Evolutionary conservation across 192 early-diverging fungal species (phyloP).

Genomic region (Phlyctochytrium planicorne): DNA sequence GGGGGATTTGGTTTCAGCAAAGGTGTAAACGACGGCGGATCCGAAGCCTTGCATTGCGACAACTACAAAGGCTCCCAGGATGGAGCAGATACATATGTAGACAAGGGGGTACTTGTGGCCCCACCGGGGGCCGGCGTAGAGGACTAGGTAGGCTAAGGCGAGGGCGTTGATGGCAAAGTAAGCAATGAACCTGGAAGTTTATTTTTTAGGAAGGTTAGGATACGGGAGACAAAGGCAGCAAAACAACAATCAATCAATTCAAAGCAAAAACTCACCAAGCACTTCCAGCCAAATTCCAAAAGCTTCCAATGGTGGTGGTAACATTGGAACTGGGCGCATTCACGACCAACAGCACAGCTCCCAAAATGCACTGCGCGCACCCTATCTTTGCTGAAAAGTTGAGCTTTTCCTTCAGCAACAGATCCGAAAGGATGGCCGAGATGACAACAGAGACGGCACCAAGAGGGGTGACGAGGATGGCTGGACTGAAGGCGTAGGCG

Average conservation of each 20-base stretch:
- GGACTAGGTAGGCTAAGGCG: slow-evolving; percentile 43
- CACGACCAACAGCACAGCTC: slow-evolving; percentile 58
- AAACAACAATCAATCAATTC: slow-evolving; percentile 20
- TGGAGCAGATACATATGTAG: slow-evolving; percentile 54
- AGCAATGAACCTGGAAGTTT: slow-evolving; percentile 39
- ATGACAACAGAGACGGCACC: slow-evolving; percentile 90
- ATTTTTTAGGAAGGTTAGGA: neutral
- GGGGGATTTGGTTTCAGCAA: slow-evolving; percentile 37
- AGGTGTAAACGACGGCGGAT: slow-evolving; percentile 59
- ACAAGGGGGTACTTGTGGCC: slow-evolving; percentile 58
- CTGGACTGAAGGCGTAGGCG: slow-evolving; percentile 95
- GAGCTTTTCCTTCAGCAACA: slow-evolving; percentile 66
- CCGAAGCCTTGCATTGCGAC: slow-evolving; percentile 66
- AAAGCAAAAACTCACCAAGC: no score
- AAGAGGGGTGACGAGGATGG: slow-evolving; percentile 93
- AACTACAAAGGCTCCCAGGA: slow-evolving; percentile 67
- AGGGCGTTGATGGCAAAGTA: slow-evolving; percentile 52
- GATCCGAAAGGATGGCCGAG: slow-evolving; percentile 59
- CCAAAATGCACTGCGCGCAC: slow-evolving; percentile 61
- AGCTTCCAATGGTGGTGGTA: slow-evolving; percentile 41
- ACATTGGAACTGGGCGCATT: slow-evolving; percentile 43
- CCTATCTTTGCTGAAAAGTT: slow-evolving; percentile 65
- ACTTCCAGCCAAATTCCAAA: slow-evolving; percentile 33
- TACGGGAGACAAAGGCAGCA: neutral
- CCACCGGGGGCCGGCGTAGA: slow-evolving; percentile 57